Evolutionary conservation across 2,329 filamentous ascomycete species (phyloP), one percentile per base, ranked within the genome.

Genomic region (Colletotrichum theobromicola): DNA sequence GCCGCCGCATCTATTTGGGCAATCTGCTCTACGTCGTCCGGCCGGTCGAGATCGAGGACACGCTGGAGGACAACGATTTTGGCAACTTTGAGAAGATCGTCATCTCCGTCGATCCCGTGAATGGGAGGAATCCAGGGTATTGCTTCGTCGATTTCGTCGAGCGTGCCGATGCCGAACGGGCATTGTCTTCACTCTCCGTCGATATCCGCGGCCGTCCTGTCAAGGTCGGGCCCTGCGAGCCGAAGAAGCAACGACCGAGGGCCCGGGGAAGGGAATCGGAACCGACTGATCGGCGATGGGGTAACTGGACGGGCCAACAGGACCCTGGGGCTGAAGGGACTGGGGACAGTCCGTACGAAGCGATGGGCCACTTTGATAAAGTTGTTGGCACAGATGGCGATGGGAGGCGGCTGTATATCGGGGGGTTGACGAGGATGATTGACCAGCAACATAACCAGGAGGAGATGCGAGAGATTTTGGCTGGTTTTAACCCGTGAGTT

Each of bases 141-240:
- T 95, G 93, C 84, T 95, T 95, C 78, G 90, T 94, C 60, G 93
- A 95, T 79, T 90, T 95, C 72, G 82, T 83, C 60, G 87, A 86
- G 61, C 87, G 87, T 60, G 89, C 90, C 32, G 85, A 90, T 34
- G 93, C 93, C 4, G 86, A 90, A 6, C 81, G 82, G 2, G 91
- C 91, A 2, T 90, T 94, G 80, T 79, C 82, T n/a, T 84, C 87
- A 15, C 84, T 94, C 70, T 89, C 88, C 21, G 85, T 84, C 24
- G 83, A 86, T 15, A 84, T 94, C 35, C 86, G 90, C 16, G 90
- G 90, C 30, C 88, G 93, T 9, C 84, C 88, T 1, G 83, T 94
- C 67, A 93, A 91, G 81, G 89, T 94, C 77, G 91, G 92, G 46
- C 91, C 91, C 1, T 92, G 92, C 77, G 86, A 92, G 74, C 89